Conservation (phyloP, 2,329 filamentous ascomycete species). For the Pyrenophora graminea region DNA sequence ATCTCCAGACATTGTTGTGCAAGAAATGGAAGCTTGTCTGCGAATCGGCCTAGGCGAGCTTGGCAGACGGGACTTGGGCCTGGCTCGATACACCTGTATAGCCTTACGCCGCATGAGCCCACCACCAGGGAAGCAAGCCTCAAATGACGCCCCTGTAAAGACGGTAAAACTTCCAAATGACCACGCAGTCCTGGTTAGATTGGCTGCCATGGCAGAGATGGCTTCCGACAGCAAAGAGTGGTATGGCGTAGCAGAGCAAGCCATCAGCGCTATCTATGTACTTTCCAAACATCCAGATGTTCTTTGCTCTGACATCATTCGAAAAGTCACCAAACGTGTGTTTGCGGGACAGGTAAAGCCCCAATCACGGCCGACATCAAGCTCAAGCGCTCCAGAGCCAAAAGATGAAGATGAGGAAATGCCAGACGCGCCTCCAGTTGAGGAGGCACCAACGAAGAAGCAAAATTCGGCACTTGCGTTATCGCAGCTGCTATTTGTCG, state of each 20-base stretch:
- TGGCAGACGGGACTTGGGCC: conserved; percentile 79
- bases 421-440: conserved; percentile 25
- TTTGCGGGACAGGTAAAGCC: conserved; percentile 63
- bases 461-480: conserved; percentile 75
- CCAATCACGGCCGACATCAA: conserved; percentile 37
- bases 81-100: conserved; percentile 95
- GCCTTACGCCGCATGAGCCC: conserved; percentile 90
- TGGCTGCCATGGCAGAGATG: conserved; percentile 85
- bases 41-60: conserved; percentile 82
- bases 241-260: conserved; percentile 91
- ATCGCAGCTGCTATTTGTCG: conserved; percentile 90
- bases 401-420: conserved; percentile 20
- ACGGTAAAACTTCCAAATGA: conserved; percentile 85
- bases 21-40: conserved; percentile 93
- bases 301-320: conserved; percentile 87
- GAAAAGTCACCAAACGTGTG: conserved; percentile 81
- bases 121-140: conserved; percentile 66
- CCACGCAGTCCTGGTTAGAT: conserved; percentile 79
- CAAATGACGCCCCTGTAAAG: conserved; percentile 56
- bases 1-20: conserved; percentile 88
- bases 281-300: conserved; percentile 93
- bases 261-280: conserved; percentile 91
- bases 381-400: conserved; percentile 39
- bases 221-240: conserved; percentile 91
- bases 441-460: conserved; percentile 47